Evolutionary conservation across 2,329 filamentous ascomycete species (phyloP), one percentile per base, ranked within the genome.

Genomic region (Trichoderma polysporum): DNA sequence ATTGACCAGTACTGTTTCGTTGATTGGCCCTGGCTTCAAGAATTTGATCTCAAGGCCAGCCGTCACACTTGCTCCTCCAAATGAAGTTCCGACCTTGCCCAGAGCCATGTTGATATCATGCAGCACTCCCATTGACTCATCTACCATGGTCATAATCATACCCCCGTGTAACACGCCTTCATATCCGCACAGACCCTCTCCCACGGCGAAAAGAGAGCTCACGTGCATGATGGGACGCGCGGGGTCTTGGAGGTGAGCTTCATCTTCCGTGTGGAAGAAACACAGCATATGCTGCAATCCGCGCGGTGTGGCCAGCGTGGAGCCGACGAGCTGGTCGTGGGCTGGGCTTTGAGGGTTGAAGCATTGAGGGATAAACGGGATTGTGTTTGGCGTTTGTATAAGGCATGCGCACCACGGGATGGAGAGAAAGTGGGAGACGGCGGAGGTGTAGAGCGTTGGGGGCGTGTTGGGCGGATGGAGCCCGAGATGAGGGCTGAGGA

Each of bases 101-200:
- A 80, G 69, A 0, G 73, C 74, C 22, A 69, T 64, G 31, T 81
- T 81, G 7, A 79, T 69, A 58, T 80, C 78, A 25, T 77, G 74
- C 19, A 81, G 66, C 2, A 72, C 70, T 3, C 78, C 77, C 69
- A 79, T 76, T 5, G 75, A 69, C 73, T 81, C 79, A 56, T 81
- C 79, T 27, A 78, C 67, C 62, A 81, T 68, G 5, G 78, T 70
- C 39, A 75, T 75, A 9, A 73, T 71, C 53, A 80, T 69, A 12
- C 79, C 79, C 7, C 79, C 79, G 63, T 81, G 79, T 2, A 79
- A 68, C 10, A 80, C 67, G 8, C 70, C 70, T 1, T 74, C 70
- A 37, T 75, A 77, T 2, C 79, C 78, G 7, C 73, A 75, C 5
- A 80, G 69, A 1, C 77, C 78, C 2, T 73, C 69, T 1, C 76